phyloP scores from a whole-genome alignment of 305 asterid species.

The Euphrasia arctica region DNA sequence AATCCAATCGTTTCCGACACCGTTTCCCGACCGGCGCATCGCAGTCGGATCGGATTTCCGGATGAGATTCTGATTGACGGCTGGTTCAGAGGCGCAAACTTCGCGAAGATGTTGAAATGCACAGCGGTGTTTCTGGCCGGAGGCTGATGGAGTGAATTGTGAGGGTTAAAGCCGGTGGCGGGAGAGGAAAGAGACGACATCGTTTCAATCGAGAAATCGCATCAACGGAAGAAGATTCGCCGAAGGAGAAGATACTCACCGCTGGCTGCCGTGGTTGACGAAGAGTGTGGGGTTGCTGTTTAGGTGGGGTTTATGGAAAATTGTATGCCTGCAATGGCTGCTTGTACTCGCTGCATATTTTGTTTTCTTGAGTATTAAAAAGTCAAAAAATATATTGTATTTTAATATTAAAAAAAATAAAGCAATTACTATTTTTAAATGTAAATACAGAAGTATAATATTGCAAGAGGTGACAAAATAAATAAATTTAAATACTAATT shows the following conservation, averaged over 20 bases:
- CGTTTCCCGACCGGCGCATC: constrained; percentile 38
- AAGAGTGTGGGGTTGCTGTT: neutral
- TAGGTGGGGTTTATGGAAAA: too few species aligned
- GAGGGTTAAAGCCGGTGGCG: constrained; percentile 27
- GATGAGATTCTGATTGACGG: constrained; percentile 20
- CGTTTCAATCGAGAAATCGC: constrained; percentile 13
- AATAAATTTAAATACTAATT: too few species aligned
- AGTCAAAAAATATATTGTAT: too few species aligned
- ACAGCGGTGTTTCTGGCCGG: constrained; percentile 24
- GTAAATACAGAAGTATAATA: too few species aligned
- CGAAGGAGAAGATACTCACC: neutral
- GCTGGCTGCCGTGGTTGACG: neutral
- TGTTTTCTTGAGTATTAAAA: too few species aligned
- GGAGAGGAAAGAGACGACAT: constrained; percentile 33
- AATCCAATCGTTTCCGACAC: constrained; percentile 23
- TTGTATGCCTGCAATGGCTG: too few species aligned
- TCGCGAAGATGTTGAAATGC: neutral
- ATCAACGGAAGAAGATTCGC: neutral
- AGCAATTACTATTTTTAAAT: too few species aligned
- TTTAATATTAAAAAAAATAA: too few species aligned
- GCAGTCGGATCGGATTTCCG: constrained; percentile 24
- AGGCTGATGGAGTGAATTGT: constrained; percentile 22
- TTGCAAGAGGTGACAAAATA: neutral
- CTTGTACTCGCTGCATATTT: too few species aligned
- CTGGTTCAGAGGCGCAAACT: constrained; percentile 28